Evolutionary conservation across 805 yeast species (phyloP), one percentile per base, ranked within the genome.

Genomic region (Candida piceae): DNA sequence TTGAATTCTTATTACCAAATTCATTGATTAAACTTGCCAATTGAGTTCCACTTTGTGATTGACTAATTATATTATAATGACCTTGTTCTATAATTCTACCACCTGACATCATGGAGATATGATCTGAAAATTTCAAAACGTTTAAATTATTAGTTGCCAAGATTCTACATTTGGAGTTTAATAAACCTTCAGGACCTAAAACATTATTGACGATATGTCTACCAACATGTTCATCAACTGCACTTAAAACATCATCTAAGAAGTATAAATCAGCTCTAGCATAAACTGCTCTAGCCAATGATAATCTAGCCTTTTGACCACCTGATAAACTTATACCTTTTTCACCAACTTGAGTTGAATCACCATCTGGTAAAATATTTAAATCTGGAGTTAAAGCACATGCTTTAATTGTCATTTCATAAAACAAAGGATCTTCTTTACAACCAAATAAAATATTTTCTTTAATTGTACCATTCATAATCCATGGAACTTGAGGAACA

Each of bases 201-300:
- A 89, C 96, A 53, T 84, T 79, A 47, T 80, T 81, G 48, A 85
- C 75, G 52, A 89, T 68, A 55, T 87, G 95, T 45, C 76, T 76
- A 19, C 95, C 88, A 45, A 89, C 97, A 55, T 89, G 97, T 56
- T 87, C 96, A 60, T 89, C 97, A 29, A 89, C 97, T 26, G 97
- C 97, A 60, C 90, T 81, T 40, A 89, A 72, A 11, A 93, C 89
- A 59, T 89, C 97, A 58, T 89, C 97, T 46, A 89, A 66, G 31
- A 89, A 63, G 57, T 85, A 86, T 28, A 89, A 76, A 50, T 89
- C 96, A 8, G 96, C 93, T 46, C 96, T 72, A 4, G 96, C 77
- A 55, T 89, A 89, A 6, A 89, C 96, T 12, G 97, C 96, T 57
- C 97, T 76, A 1, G 97, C 97, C 35, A 89, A 71, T 1, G 94